These are phyloP conservation scores for Termitomyces sp. DNA, from an alignment of 768 basidiomycete species.

Conservation along the genomic window DNA sequence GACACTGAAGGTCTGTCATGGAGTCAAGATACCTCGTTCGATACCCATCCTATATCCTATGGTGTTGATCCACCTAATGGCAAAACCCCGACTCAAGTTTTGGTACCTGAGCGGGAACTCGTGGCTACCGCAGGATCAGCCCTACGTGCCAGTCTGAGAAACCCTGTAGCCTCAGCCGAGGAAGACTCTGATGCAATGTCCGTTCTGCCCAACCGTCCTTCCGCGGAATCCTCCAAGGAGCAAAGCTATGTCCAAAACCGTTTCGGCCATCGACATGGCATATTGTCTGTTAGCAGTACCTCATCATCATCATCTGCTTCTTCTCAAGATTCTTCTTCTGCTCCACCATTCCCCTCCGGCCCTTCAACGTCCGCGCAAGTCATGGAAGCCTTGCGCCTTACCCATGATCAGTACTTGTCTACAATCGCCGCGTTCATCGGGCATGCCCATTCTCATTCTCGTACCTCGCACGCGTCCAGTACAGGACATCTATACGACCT, in stretches of 20 bases:
- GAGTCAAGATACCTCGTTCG: slow-evolving; percentile 27
- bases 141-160: slow-evolving; percentile 43
- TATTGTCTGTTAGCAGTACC: slow-evolving; percentile 62
- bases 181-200: slow-evolving; percentile 34
- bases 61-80: slow-evolving; percentile 24
- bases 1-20: slow-evolving; percentile 26
- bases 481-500: slow-evolving; percentile 94
- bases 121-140: slow-evolving; percentile 26
- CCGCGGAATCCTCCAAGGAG: slow-evolving; percentile 8
- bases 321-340: slow-evolving; percentile 53
- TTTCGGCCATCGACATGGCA: slow-evolving; percentile 37
- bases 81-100: slow-evolving; percentile 31
- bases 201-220: slow-evolving; percentile 28
- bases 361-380: slow-evolving; percentile 67
- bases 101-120: slow-evolving; percentile 20
- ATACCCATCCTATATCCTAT: slow-evolving; percentile 23
- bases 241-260: slow-evolving; percentile 26
- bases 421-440: slow-evolving; percentile 98
- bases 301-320: slow-evolving; percentile 67
- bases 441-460: slow-evolving; percentile 91
- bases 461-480: slow-evolving; percentile 86
- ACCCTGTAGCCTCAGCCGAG: slow-evolving; percentile 21
- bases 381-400: slow-evolving; percentile 71
- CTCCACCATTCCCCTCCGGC: slow-evolving; percentile 67
- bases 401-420: slow-evolving; percentile 88